Evolutionary conservation across 148 eudicot species (phyloP), one percentile per base, ranked within the genome.

Genomic region (Pouteria glomerata): DNA sequence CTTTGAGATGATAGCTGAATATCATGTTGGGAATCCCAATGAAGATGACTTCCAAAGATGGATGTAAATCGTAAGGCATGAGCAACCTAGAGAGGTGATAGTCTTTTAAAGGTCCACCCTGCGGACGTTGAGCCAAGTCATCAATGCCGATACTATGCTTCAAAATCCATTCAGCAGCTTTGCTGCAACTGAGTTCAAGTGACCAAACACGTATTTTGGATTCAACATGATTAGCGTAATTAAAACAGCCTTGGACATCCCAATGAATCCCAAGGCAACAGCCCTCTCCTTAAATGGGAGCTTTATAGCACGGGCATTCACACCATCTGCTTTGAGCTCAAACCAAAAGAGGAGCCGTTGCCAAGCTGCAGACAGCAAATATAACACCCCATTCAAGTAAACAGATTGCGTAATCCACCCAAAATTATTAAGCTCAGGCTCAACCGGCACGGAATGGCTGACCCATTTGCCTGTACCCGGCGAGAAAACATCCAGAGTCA

Each of bases 381-480:
- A 41, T 1, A 70, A 70, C 51, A 70, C 42, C 18, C 41, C 65
- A 42, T 58, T 30, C 4, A 42, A 6, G 27, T 57, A 70, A 58
- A 29, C 62, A 57, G 53, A 57, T 8, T 57, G 31, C 1, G 3
- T 35, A 58, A 55, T 2, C 55, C 33, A 57, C 39, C 18, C 18
- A 23, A 27, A 70, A 19, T 50, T 37, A 21, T 16, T n/a, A 42
- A 42, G 7, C 53, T 57, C 55, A n/a, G 73, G 65, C 21, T 58
- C 14, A 29, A 57, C 29, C 15, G 41, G 33, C 12, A 58, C 48
- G 10, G 1, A 0, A 26, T 70, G 52, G n/a, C 7, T 70, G 73
- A 24, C 64, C 73, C 73, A 70, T 3, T 70, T 57, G 33, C 73
- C 64, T 37, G 64, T 57, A 35, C 7, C 53, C 14, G 64, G 57